phyloP scores from a whole-genome alignment of 768 basidiomycete species.

The Lentinula lateritia region DNA sequence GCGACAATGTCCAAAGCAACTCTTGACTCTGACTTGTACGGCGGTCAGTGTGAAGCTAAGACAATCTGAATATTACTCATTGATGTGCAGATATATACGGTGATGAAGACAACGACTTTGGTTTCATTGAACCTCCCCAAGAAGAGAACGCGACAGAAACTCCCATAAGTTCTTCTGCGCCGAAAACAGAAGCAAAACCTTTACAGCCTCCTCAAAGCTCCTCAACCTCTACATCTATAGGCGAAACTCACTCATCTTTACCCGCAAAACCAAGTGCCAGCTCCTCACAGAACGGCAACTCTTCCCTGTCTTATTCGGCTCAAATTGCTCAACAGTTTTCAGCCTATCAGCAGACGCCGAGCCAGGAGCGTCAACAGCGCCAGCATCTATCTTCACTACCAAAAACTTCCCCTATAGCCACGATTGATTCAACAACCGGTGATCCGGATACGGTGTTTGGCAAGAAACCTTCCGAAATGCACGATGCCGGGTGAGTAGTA shows the following conservation, averaged over 20 bases:
- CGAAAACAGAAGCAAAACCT: neutral
- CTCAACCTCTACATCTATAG: neutral
- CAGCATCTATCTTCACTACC: constrained; percentile 15
- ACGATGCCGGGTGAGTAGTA: constrained; percentile 74
- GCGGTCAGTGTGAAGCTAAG: neutral
- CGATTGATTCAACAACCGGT: constrained; percentile 19
- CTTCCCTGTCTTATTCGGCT: constrained; percentile 38
- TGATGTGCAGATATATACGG: constrained; percentile 1
- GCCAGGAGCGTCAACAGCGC: constrained; percentile 55
- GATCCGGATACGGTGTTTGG: constrained; percentile 41
- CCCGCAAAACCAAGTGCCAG: constrained; percentile 1
- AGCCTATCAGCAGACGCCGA: constrained; percentile 57
- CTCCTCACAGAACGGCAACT: neutral
- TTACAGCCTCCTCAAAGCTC: neutral
- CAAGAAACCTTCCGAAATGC: constrained; percentile 68
- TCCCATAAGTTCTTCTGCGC: neutral
- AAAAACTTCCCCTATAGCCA: constrained; percentile 19
- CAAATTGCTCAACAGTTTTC: constrained; percentile 66
- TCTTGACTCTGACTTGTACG: constrained; percentile 6
- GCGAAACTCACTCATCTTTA: neutral
- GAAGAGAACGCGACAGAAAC: neutral
- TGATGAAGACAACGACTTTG: constrained; percentile 7
- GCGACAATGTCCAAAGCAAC: neutral
- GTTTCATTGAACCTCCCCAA: neutral
- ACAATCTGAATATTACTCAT: neutral